Evolutionary conservation across 1,284 basidiomycete species (phyloP), one percentile per base, ranked within the genome.

Genomic region (Agroathelia rolfsii): DNA sequence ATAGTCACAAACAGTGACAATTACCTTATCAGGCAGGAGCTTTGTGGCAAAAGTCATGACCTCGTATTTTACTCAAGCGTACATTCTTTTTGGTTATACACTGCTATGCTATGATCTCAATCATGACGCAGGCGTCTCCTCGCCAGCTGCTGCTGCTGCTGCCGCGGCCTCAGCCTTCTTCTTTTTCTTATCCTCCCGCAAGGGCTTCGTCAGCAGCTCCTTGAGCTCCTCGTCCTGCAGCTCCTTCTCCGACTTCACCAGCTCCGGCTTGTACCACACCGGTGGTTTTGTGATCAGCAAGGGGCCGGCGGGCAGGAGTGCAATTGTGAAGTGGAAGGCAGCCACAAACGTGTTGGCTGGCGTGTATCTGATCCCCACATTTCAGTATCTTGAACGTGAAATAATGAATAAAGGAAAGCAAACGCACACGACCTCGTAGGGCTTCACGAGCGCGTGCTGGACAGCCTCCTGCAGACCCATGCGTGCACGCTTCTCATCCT

Each of bases 381-480:
- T n/a, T n/a, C n/a, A n/a, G 30, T 32, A 9, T 35, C 5, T 12
- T 23, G 6, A 13, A 22, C 20, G 24, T 49, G 27, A 44, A 34
- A 30, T 26, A 24, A 13, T 14, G 13, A 22, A 32, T 36, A 6
- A 34, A 32, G 11, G 20, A 21, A 26, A 21, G 29, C 19, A 40
- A 24, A 70, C 82, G 50, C 53, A 86, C 84, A 85, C 66, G 39
- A 93, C 82, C 55, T 93, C 86, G 58, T 90, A 93, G 24, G 86
- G 84, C 57, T 87, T 88, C 39, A 94, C 73, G 13, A 94, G 67
- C 51, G 75, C 77, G 59, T 98, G 94, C 55, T 93, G 82, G 28
- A 90, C 87, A 39, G 93, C 93, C 64, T 98, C 94, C 58, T 89
- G 84, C 21, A 98, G 73, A 48, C 94, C 94, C 72, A 98, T 82